Percentiles rank a stretch among this genome's conserved stretches.
phyloP scores from a whole-genome alignment of 208 protist genomes.

The Leishmania martiniquensis region DNA sequence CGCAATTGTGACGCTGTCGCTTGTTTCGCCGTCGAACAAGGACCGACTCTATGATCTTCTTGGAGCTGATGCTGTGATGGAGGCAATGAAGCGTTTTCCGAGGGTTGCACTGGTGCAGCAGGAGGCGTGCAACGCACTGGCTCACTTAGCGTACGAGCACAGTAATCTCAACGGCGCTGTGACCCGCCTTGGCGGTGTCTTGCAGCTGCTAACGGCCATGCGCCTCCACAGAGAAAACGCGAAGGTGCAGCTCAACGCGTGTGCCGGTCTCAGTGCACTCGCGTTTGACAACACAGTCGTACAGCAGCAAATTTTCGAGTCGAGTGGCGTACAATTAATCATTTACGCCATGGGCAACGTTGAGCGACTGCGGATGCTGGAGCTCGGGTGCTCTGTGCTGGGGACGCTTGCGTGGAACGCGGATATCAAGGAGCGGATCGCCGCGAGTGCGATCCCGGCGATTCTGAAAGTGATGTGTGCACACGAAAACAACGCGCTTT shows the following conservation, averaged over 20 bases:
- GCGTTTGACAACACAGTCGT: constrained; percentile 92
- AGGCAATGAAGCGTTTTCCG: constrained; percentile 80
- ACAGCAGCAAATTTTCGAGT: constrained; percentile 91
- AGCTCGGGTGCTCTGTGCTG: constrained; percentile 91
- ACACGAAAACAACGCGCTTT: constrained; percentile 74
- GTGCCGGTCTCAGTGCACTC: constrained; percentile 88
- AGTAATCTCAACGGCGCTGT: constrained; percentile 79
- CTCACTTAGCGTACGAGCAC: constrained; percentile 92
- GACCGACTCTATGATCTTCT: constrained; percentile 80
- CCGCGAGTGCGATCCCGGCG: constrained; percentile 79
- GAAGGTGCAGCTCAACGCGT: constrained; percentile 92
- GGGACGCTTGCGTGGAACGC: constrained; percentile 93
- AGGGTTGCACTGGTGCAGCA: constrained; percentile 83
- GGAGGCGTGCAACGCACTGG: constrained; percentile 92
- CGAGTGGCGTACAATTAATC: constrained; percentile 86
- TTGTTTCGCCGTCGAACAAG: constrained; percentile 85
- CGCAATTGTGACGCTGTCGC: constrained; percentile 88
- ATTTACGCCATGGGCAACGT: constrained; percentile 89
- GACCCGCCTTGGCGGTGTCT: constrained; percentile 76
- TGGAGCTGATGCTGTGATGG: constrained; percentile 68
- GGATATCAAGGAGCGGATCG: constrained; percentile 89
- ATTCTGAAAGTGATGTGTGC: constrained; percentile 88
- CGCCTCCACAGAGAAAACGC: constrained; percentile 65
- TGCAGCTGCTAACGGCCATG: constrained; percentile 82
- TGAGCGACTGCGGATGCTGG: constrained; percentile 89